Evolutionary conservation across 2,329 filamentous ascomycete species (phyloP).

Genomic region (Gnomoniopsis smithogilvyi): DNA sequence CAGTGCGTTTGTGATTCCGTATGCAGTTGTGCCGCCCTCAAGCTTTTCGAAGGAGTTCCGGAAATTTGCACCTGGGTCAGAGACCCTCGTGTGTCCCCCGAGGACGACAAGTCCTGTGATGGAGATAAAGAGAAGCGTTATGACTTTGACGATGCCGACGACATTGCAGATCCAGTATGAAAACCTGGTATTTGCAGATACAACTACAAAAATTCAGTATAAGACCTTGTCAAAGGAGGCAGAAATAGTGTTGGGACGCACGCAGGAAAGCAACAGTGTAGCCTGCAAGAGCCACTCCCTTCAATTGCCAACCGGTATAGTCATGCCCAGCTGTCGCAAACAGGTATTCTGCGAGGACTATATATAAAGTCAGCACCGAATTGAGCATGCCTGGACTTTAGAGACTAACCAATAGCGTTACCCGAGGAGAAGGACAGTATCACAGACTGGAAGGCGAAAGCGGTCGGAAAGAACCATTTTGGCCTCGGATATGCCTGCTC

Average conservation of each 20-base stretch:
- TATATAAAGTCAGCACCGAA: neutral
- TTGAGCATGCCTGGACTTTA: too few species aligned
- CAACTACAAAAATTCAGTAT: constrained; percentile 12
- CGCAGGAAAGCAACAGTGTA: constrained; percentile 58
- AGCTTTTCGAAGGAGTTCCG: constrained; percentile 44
- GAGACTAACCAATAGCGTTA: constrained; percentile 51
- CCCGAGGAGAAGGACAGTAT: constrained; percentile 63
- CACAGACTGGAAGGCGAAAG: constrained; percentile 62
- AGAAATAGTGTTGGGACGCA: neutral
- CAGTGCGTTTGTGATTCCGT: constrained; percentile 54
- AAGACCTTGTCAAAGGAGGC: neutral
- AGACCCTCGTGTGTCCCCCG: constrained; percentile 48
- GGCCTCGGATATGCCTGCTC: constrained; percentile 66
- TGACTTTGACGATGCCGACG: constrained; percentile 54
- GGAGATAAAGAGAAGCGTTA: constrained; percentile 55
- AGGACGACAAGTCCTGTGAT: constrained; percentile 58
- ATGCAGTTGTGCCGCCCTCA: constrained; percentile 39
- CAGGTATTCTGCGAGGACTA: constrained; percentile 60
- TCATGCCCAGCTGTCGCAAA: constrained; percentile 51
- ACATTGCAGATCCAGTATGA: constrained; percentile 51
- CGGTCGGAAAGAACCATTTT: constrained; percentile 59
- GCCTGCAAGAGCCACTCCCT: constrained; percentile 62
- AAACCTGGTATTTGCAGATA: constrained; percentile 48
- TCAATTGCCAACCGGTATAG: constrained; percentile 60
- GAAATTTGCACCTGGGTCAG: constrained; percentile 53